Base-by-base conservation (phyloP, 805 yeast genomes). In the Candida chilensis region DNA sequence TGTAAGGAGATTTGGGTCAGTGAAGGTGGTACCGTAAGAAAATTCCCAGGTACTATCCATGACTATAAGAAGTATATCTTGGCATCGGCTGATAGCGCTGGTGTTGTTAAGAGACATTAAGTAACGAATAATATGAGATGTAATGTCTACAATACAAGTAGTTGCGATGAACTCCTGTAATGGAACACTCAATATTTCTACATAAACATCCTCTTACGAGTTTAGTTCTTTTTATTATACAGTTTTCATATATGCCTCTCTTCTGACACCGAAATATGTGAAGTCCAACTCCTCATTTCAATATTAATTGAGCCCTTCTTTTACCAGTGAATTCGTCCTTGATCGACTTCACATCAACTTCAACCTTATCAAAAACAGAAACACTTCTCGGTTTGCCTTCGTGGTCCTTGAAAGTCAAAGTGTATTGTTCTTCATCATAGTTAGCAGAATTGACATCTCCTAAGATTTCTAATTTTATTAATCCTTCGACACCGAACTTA, bases 1-100 rank as follows among this genome's bases (percentile, higher is more conserved):
- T 86, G 96, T 64, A 78, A 82, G 35, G 95, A 92, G 54, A 84
- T 92, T 37, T 90, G 96, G 96, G 94, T 87, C 27, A 80, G 94
- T 54, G 98, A 92, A 50, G 69, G 75, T 33, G 92, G 90, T 34
- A 65, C 74, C 2, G 96, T 90, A 21, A 66, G 60, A 44, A 78
- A 78, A 53, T 84, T 84, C 62, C 66, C 67, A 11, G 99, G 98
- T 43, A 64, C 69, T 36, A 92, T 92, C 43, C 73, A 78, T 41
- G 97, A 75, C 44, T 92, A 92, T 60, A 92, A 87, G 70, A 80
- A 80, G 57, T 83, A 86, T 45, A 88, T 90, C 45, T 66, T 90
- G 47, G 67, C 71, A 20, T 58, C 71, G 41, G 95, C 97, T 4
- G 81, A 77, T 49, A 71, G 67, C 13, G 70, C 84, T 3, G 98